Conservation (phyloP, 2,329 filamentous ascomycete genomes). For the Cladosporium sp. region DNA sequence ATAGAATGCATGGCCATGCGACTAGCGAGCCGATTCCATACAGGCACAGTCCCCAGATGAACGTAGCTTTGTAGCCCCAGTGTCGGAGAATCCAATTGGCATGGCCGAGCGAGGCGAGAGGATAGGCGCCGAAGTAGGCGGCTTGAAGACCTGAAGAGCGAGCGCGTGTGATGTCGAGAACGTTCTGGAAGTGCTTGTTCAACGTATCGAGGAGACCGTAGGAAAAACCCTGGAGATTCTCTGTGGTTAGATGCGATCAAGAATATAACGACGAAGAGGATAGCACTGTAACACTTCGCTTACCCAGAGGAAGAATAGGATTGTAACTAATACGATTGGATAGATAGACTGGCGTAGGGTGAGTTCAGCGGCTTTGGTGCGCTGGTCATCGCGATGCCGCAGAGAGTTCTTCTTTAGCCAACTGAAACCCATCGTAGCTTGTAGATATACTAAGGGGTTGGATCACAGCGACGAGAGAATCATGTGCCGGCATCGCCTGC, state of each 20-base stretch:
- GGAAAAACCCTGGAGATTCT: slow-evolving; percentile 43
- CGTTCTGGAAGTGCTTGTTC: slow-evolving; percentile 46
- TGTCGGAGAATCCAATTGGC: slow-evolving; percentile 47
- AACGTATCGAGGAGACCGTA: slow-evolving; percentile 56
- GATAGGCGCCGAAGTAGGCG: slow-evolving; percentile 49
- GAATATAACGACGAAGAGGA: too few species aligned
- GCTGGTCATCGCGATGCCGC: slow-evolving; percentile 36
- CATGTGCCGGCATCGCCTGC: slow-evolving; percentile 1
- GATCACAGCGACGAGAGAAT: too few species aligned
- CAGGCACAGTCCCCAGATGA: slow-evolving; percentile 51
- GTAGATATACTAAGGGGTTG: neutral
- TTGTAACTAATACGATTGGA: slow-evolving; percentile 62
- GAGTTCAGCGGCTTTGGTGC: slow-evolving; percentile 57
- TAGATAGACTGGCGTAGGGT: slow-evolving; percentile 64
- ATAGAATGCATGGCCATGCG: slow-evolving; percentile 56
- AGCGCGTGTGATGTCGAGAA: slow-evolving; percentile 40
- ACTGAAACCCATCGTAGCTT: slow-evolving; percentile 4
- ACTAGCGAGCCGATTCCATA: slow-evolving; percentile 55
- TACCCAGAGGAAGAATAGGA: slow-evolving; percentile 63
- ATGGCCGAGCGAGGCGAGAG: slow-evolving; percentile 45
- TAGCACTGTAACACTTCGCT: slow-evolving; percentile 3
- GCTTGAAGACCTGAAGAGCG: slow-evolving; percentile 46
- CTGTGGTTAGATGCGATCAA: neutral
- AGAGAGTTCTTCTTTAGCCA: slow-evolving; percentile 19
- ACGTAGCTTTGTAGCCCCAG: slow-evolving; percentile 45